Percentiles rank a stretch among this genome's conserved stretches.
Evolutionary conservation across 441 rosid species (phyloP).

Genomic region (Breynia disticha): DNA sequence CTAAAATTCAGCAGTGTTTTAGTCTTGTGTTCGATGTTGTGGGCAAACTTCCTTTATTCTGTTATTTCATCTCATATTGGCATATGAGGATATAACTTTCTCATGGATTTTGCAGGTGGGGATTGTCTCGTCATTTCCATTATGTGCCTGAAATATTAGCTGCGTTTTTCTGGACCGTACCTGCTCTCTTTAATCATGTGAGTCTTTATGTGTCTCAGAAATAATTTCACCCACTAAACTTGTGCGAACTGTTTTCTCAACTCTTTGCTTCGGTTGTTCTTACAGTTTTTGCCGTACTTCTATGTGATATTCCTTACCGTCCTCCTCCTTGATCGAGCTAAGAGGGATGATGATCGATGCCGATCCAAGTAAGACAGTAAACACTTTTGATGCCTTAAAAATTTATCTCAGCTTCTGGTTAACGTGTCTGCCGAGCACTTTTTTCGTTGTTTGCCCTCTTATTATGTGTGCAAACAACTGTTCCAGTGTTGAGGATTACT

Average conservation of each 20-base stretch:
- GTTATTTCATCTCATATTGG: too few relatives aligned
- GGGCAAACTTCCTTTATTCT: too few relatives aligned
- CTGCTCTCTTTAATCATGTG: conserved; percentile 81
- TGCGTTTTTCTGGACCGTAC: conserved; percentile 92
- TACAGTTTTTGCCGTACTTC: conserved; percentile 88
- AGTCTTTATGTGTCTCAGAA: conserved; percentile 13
- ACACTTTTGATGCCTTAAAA: background rate
- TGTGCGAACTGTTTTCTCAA: background rate
- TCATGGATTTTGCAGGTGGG: conserved; percentile 68
- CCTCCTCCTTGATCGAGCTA: conserved; percentile 88
- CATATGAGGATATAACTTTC: background rate
- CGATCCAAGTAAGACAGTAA: conserved; percentile 63
- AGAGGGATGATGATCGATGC: conserved; percentile 86
- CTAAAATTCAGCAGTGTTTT: too few relatives aligned
- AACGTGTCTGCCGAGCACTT: too few relatives aligned
- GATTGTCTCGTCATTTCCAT: conserved; percentile 88
- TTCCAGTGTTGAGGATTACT: too few relatives aligned
- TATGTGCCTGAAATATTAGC: conserved; percentile 86
- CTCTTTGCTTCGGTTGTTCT: conserved; percentile 1
- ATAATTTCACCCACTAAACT: background rate
- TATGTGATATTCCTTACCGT: conserved; percentile 75
- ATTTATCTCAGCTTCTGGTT: too few relatives aligned
- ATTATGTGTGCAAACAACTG: too few relatives aligned
- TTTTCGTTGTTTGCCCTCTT: too few relatives aligned
- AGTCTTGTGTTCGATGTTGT: too few relatives aligned